Base-by-base conservation (phyloP, 331 rosid species). In the Malus hybrid region DNA sequence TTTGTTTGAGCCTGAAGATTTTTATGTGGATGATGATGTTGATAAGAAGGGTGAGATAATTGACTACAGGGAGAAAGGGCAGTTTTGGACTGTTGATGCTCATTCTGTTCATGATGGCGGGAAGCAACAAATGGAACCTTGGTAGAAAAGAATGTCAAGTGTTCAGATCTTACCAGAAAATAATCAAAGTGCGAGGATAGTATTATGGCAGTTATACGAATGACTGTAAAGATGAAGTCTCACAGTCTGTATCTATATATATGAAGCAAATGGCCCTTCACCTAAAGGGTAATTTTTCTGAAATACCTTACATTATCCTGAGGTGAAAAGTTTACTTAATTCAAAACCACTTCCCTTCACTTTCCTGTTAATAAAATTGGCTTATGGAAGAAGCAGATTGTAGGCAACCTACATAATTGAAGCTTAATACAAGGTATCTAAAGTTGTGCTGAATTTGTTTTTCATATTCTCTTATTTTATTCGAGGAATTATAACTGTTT, bases 61-160 rank as follows among this genome's bases (percentile, higher is more conserved):
- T 91, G 97, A 83, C 80, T 67, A 71, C 90, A 34, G 76, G 56
- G 59, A 36, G 39, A 60, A 60, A 5, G 69, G 69, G 22, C 44
- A 73, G 18, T 73, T 73, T 82, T 93, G 98, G 98, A 81, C 83
- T 50, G 74, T 88, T 16, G 80, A 87, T 75, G 63, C 78, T 73
- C 75, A 70, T 46, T 75, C 81, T 70, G 65, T 32, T 80, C 81
- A 68, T 61, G 74, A 72, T 79, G 82, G 54, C 33, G 32, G 31
- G 61, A 85, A 84, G 71, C 85, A 32, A 70, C 78, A 69, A 7
- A 61, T 61, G 67, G 86, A 91, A 70, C 94, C 95, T 65, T 93
- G 98, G 97, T 93, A 91, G 88, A 46, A 32, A 65, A 76, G 78
- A 79, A 54, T 70, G 61, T 61, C 65, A 52, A 19, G 5, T 34